phyloP scores from a whole-genome alignment of 495 filamentous ascomycete species.

The Bacidia rubella region DNA sequence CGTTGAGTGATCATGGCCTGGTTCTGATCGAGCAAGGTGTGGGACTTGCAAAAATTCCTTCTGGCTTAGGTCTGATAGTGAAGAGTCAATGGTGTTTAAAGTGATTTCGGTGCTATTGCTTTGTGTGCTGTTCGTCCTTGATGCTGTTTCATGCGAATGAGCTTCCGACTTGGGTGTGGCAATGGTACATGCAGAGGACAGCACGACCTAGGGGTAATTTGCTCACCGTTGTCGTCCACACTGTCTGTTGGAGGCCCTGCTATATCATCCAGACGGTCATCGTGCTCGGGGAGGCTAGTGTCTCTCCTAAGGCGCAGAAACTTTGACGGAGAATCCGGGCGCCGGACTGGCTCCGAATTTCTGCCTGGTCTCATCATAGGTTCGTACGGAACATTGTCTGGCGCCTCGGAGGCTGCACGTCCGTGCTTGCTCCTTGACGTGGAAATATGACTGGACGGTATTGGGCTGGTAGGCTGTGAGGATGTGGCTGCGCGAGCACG shows the following conservation, averaged over 20 bases:
- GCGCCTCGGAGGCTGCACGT: constrained; percentile 12
- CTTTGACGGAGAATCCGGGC: not conserved
- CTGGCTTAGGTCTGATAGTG: not conserved
- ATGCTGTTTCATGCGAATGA: not conserved
- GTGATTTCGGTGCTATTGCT: not conserved
- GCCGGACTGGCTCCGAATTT: not conserved
- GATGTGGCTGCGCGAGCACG: constrained; percentile 1
- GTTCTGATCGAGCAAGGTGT: not conserved
- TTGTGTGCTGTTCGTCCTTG: not conserved
- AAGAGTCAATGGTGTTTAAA: not conserved
- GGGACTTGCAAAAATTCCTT: not conserved
- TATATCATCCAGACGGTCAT: not conserved
- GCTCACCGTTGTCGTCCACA: not conserved
- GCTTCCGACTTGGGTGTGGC: too few relatives aligned
- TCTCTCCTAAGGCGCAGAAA: not conserved
- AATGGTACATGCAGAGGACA: too few relatives aligned
- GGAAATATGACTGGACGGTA: not conserved
- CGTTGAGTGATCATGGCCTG: constrained; percentile 20
- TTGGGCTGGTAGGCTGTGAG: not conserved
- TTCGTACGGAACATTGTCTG: not conserved
- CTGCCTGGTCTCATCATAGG: not conserved
- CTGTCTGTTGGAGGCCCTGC: not conserved
- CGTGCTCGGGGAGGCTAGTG: not conserved
- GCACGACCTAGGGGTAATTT: not conserved
- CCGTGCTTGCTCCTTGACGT: constrained; percentile 7